phyloP scores from a whole-genome alignment of 306 rosid genomes.

The Alnus rubra region DNA sequence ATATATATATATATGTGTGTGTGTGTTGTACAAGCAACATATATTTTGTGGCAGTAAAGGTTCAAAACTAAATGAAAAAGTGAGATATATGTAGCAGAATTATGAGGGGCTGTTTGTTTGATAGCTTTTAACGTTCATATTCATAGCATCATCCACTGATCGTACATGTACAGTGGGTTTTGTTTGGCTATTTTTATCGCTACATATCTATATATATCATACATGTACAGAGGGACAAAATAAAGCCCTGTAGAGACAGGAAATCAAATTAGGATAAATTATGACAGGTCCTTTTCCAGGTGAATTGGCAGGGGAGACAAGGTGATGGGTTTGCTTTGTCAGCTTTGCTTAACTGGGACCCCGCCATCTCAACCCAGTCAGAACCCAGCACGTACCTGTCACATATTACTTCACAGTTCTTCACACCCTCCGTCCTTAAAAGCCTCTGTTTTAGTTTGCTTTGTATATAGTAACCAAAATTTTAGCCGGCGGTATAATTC shows the following conservation, averaged over 20 bases:
- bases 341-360: slow-evolving; percentile 29
- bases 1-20: too few species aligned
- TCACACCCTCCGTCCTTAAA: slow-evolving; percentile 25
- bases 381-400: too few species aligned
- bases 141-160: not conserved
- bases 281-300: slow-evolving; percentile 40
- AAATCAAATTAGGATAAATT: slow-evolving; percentile 28
- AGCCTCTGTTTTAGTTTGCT: slow-evolving; percentile 1
- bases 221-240: slow-evolving; percentile 29
- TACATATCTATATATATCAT: not conserved
- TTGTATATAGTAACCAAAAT: not conserved
- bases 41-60: not conserved
- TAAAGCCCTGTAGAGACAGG: slow-evolving; percentile 39
- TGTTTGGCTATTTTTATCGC: not conserved
- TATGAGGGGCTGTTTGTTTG: not conserved
- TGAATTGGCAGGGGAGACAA: slow-evolving; percentile 40
- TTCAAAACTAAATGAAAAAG: not conserved
- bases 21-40: not conserved
- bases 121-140: not conserved
- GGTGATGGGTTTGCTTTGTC: slow-evolving; percentile 39
- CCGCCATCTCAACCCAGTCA: slow-evolving; percentile 8
- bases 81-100: not conserved
- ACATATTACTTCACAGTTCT: too few species aligned
- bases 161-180: not conserved
- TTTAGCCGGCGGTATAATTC: slow-evolving; percentile 8